Evolutionary conservation across 208 protist genomes (phyloP).

Genomic region (Trypanosomatidae sp.): DNA sequence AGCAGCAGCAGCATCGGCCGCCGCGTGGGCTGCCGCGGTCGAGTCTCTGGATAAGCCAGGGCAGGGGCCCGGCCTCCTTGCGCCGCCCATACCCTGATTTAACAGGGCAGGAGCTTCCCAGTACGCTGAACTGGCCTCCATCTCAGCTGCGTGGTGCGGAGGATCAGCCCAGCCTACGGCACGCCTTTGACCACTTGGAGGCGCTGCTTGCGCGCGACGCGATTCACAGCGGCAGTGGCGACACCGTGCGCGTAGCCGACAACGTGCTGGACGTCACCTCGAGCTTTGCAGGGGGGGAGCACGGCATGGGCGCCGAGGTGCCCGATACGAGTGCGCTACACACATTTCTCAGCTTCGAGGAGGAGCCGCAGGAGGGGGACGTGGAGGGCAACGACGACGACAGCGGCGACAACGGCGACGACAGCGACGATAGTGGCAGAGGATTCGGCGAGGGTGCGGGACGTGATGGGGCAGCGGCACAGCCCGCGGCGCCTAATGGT

Average conservation of each 20-base stretch:
- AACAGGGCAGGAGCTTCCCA: background rate
- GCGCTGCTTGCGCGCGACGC: background rate
- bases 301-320: too few species aligned
- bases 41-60: constrained; percentile 2
- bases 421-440: background rate
- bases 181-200: background rate
- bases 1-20: constrained; percentile 8
- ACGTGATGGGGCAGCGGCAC: background rate
- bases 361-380: background rate
- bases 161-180: background rate
- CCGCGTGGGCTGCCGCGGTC: constrained; percentile 3
- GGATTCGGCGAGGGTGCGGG: background rate
- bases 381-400: background rate
- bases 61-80: background rate
- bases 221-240: background rate
- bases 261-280: background rate
- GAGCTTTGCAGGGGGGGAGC: background rate
- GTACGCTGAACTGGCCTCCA: background rate
- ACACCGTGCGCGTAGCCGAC: background rate
- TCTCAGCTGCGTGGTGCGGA: background rate
- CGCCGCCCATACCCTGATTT: background rate
- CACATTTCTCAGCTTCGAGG: constrained; percentile 1
- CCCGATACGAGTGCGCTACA: background rate
- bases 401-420: background rate
- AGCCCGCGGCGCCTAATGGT: background rate